Evolutionary conservation across 2,329 filamentous ascomycete species (phyloP).

Genomic region (Conoideocrella luteorostrata): DNA sequence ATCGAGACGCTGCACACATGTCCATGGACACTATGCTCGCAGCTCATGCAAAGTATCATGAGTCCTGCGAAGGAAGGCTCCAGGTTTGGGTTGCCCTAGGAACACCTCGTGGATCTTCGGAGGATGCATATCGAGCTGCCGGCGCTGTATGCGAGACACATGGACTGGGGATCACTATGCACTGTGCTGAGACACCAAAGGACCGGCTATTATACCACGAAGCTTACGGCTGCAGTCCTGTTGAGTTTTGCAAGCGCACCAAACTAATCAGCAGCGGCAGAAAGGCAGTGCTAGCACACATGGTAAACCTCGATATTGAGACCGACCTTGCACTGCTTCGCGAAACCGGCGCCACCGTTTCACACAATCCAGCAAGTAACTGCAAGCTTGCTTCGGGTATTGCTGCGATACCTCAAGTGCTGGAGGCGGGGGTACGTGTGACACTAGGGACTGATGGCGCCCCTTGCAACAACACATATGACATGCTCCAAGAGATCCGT

Average conservation of each 20-base stretch:
- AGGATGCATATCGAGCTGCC: slow-evolving; percentile 32
- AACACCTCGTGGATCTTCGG: slow-evolving; percentile 37
- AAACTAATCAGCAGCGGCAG: slow-evolving; percentile 9
- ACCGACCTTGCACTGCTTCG: slow-evolving; percentile 5
- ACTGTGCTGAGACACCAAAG: slow-evolving; percentile 36
- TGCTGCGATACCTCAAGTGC: slow-evolving; percentile 38
- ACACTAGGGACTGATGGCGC: slow-evolving; percentile 46
- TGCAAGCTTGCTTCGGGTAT: slow-evolving; percentile 46
- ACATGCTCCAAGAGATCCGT: slow-evolving; percentile 47
- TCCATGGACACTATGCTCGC: slow-evolving; percentile 13
- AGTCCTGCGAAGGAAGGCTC: slow-evolving; percentile 30
- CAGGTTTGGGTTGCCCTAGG: slow-evolving; percentile 42
- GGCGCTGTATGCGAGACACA: slow-evolving; percentile 31
- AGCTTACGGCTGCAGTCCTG: slow-evolving; percentile 34
- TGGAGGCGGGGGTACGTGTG: slow-evolving; percentile 37
- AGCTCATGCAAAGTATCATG: slow-evolving; percentile 20
- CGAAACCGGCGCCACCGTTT: slow-evolving; percentile 30
- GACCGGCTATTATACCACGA: slow-evolving; percentile 30
- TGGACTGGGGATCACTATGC: slow-evolving; percentile 39
- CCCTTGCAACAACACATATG: slow-evolving; percentile 45
- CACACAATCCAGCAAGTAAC: slow-evolving; percentile 46
- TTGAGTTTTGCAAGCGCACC: slow-evolving; percentile 34
- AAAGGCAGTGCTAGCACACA: slow-evolving; percentile 8
- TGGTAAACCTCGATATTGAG: slow-evolving; percentile 7
- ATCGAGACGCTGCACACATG: slow-evolving; percentile 8